Percentiles rank a stretch among this genome's conserved stretches.
These are phyloP conservation scores for Pseudotsuga menziesii DNA, from an alignment of 75 land plant genomes.

Conservation along the genomic window DNA sequence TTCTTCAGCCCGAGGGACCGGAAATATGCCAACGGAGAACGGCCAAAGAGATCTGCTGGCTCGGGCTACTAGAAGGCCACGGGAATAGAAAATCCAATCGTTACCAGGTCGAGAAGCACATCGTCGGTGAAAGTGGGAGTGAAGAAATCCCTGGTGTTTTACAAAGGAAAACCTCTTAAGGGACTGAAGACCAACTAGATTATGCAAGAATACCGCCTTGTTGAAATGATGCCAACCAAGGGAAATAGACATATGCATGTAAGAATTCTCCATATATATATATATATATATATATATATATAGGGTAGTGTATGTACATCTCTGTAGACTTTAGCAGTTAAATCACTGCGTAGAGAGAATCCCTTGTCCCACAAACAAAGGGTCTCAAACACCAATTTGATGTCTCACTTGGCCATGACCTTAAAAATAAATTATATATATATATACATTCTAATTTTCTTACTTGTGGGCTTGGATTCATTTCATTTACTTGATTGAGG, in stretches of 20 bases:
- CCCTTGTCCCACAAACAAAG: too few relatives aligned
- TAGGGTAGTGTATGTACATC: too few relatives aligned
- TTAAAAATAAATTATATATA: too few relatives aligned
- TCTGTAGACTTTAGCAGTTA: too few relatives aligned
- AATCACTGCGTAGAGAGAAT: too few relatives aligned
- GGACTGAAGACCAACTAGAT: slow-evolving; percentile 32
- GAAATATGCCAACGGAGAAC: slow-evolving; percentile 29
- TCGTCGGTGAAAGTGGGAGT: slow-evolving; percentile 16
- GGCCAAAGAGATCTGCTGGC: slow-evolving; percentile 26
- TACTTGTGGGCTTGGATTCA: too few relatives aligned
- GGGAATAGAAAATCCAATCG: slow-evolving; percentile 27
- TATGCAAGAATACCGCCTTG: slow-evolving; percentile 34
- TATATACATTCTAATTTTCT: too few relatives aligned
- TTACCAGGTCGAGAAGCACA: not conserved
- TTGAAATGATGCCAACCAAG: not conserved
- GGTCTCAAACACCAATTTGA: too few relatives aligned
- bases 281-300: too few relatives aligned
- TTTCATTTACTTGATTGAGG: too few relatives aligned
- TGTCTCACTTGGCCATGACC: too few relatives aligned
- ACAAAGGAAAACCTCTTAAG: slow-evolving; percentile 19
- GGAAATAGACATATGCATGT: slow-evolving; percentile 14
- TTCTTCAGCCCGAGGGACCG: slow-evolving; percentile 24
- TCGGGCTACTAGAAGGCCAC: slow-evolving; percentile 48
- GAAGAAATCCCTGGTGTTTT: slow-evolving; percentile 29
- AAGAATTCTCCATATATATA: not conserved